Evolutionary conservation across 768 basidiomycete species (phyloP).

Genomic region (Lactarius sp.): DNA sequence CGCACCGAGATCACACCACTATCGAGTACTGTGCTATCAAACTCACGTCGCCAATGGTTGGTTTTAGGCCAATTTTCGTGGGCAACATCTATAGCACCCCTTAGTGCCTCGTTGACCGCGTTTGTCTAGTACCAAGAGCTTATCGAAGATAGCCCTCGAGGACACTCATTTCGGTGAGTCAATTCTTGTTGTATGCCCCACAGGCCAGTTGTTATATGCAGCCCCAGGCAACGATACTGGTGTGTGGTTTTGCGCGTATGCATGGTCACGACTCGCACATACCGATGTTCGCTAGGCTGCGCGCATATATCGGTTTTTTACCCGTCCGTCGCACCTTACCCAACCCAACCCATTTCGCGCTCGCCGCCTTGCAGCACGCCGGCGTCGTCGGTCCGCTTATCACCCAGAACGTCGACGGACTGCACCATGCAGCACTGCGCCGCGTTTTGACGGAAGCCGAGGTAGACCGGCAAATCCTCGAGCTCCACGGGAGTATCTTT

Average conservation of each 20-base stretch:
- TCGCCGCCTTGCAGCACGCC: slow-evolving; percentile 76
- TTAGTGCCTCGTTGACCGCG: slow-evolving; percentile 16
- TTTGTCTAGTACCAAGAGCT: slow-evolving; percentile 67
- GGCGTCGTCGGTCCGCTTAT: slow-evolving; percentile 58
- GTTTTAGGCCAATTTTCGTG: slow-evolving; percentile 29
- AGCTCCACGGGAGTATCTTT: slow-evolving; percentile 86
- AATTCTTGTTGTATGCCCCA: neutral
- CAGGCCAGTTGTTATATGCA: neutral
- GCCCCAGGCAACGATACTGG: slow-evolving; percentile 79
- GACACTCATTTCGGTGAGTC: slow-evolving; percentile 63
- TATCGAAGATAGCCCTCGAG: slow-evolving; percentile 63
- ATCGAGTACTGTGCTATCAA: neutral
- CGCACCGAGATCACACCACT: slow-evolving; percentile 25
- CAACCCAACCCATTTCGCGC: slow-evolving; percentile 84
- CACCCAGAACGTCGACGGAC: slow-evolving; percentile 93
- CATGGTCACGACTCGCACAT: neutral
- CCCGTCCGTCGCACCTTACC: slow-evolving; percentile 78
- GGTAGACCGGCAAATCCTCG: slow-evolving; percentile 50
- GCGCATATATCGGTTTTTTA: slow-evolving; percentile 81
- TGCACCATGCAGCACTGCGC: slow-evolving; percentile 75
- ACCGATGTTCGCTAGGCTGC: slow-evolving; percentile 40
- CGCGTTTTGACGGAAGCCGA: slow-evolving; percentile 39
- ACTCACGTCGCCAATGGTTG: neutral
- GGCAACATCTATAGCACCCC: neutral
- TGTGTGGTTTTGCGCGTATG: slow-evolving; percentile 30